Evolutionary conservation across 2,329 filamentous ascomycete genomes (phyloP), one percentile per base, ranked within the genome.

Genomic region (Zymoseptoria crescenta): DNA sequence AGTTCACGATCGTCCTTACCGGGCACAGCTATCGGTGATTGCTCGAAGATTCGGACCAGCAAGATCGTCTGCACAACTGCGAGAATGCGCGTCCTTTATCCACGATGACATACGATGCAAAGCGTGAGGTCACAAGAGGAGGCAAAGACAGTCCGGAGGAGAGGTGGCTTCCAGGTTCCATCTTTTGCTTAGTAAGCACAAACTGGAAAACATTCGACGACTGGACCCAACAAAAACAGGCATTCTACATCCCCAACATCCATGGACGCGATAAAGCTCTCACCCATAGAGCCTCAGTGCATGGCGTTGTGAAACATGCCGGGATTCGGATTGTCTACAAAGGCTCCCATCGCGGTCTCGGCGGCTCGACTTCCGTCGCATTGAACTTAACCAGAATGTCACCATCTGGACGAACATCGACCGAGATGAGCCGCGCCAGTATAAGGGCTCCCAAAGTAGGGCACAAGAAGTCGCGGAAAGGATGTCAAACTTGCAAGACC

Each of bases 401-500:
- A 45, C 35, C 35, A 45, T 45, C 35, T 4, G 35, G 35, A 45
- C 13, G 35, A 45, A 45, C 35, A 24, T 54, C 59, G 21, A 59
- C 52, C n/a, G 56, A 57, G 9, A 35, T 58, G n/a, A 57, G 62
- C 41, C 59, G 52, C 24, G 52, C 57, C 50, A 63, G 60, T 30
- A 63, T 65, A 49, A 60, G 64, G 13, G 64, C 64, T 10, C 64
- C 64, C 13, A 66, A 66, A 55, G 63, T 66, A 28, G 64, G 64
- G 49, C 81, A 84, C 64, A 78, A 73, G 50, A 84, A 84, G 64
- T 83, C 80, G 1, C 74, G 79, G 24, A 73, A 75, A 20, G 81
- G 81, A 2, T 84, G 81, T 64, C 76, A 77, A 10, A 84, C 83
- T 61, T 84, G 82, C 68, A 83, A 83, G 62, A 64, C 81, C 20